Percentiles rank a stretch among this genome's conserved stretches.
Conservation (phyloP, 2,329 filamentous ascomycete genomes). For the Diaporthe humulicola region DNA sequence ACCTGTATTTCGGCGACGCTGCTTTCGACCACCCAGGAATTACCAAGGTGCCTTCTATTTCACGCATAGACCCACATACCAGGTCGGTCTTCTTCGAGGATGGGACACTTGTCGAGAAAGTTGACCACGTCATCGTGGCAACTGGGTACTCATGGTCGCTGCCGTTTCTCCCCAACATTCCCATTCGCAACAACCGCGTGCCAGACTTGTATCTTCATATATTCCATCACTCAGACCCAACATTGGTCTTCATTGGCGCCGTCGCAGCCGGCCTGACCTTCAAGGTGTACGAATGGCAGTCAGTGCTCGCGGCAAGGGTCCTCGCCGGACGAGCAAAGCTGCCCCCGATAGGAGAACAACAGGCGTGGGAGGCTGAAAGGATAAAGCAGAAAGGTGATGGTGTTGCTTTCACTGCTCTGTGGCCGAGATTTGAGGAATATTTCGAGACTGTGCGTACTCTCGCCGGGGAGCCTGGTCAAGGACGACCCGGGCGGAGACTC, state of each 20-base stretch:
- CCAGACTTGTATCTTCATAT: slow-evolving; percentile 70
- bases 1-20: slow-evolving; percentile 68
- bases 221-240: slow-evolving; percentile 66
- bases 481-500: slow-evolving; percentile 58
- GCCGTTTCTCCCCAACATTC: slow-evolving; percentile 68
- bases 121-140: slow-evolving; percentile 75
- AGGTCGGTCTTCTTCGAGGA: slow-evolving; percentile 66
- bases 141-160: slow-evolving; percentile 76
- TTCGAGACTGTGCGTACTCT: slow-evolving; percentile 68
- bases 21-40: slow-evolving; percentile 73
- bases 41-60: slow-evolving; percentile 60
- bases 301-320: slow-evolving; percentile 70
- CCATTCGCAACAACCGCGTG: slow-evolving; percentile 66
- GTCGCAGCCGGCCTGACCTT: slow-evolving; percentile 71
- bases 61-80: slow-evolving; percentile 57
- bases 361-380: slow-evolving; percentile 68
- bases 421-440: slow-evolving; percentile 74
- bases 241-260: slow-evolving; percentile 69
- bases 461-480: slow-evolving; percentile 57
- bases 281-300: slow-evolving; percentile 78
- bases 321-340: slow-evolving; percentile 66
- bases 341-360: slow-evolving; percentile 62
- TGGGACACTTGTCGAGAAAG: slow-evolving; percentile 62
- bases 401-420: slow-evolving; percentile 66
- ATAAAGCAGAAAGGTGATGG: slow-evolving; percentile 68